Evolutionary conservation across 805 yeast genomes (phyloP).

Genomic region (Candida ovalis): DNA sequence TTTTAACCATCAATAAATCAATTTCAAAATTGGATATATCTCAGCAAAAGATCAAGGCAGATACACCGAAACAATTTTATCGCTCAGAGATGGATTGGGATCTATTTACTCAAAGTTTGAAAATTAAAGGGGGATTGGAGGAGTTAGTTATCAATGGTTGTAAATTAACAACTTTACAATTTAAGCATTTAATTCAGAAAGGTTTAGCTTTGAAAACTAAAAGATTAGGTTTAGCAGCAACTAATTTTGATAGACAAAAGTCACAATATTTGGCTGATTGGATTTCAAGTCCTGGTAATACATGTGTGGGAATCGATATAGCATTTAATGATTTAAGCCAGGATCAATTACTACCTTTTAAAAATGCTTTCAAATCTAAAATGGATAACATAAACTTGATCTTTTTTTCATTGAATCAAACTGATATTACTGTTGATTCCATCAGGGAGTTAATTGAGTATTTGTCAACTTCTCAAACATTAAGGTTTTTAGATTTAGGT

Average conservation of each 20-base stretch:
- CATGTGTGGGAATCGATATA: constrained; percentile 52
- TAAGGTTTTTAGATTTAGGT: constrained; percentile 51
- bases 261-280: constrained; percentile 42
- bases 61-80: constrained; percentile 34
- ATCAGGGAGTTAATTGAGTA: constrained; percentile 37
- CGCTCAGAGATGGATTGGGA: constrained; percentile 54
- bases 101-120: constrained; percentile 40
- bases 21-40: constrained; percentile 52
- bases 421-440: constrained; percentile 38
- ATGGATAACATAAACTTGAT: constrained; percentile 32
- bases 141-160: constrained; percentile 59
- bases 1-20: constrained; percentile 38
- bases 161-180: constrained; percentile 40
- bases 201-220: constrained; percentile 42
- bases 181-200: constrained; percentile 36
- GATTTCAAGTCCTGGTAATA: constrained; percentile 40
- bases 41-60: constrained; percentile 49
- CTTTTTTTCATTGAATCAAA: constrained; percentile 51
- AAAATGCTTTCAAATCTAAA: constrained; percentile 34
- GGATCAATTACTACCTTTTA: constrained; percentile 45
- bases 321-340: constrained; percentile 50
- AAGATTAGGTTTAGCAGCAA: constrained; percentile 51
- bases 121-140: constrained; percentile 48
- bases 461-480: constrained; percentile 35
- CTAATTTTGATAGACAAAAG: constrained; percentile 42